A percentile compares a stretch with the other conserved stretches of the same genome.
Evolutionary conservation across 345 rosid species (phyloP).

Genomic region (Bruguiera sexangula): DNA sequence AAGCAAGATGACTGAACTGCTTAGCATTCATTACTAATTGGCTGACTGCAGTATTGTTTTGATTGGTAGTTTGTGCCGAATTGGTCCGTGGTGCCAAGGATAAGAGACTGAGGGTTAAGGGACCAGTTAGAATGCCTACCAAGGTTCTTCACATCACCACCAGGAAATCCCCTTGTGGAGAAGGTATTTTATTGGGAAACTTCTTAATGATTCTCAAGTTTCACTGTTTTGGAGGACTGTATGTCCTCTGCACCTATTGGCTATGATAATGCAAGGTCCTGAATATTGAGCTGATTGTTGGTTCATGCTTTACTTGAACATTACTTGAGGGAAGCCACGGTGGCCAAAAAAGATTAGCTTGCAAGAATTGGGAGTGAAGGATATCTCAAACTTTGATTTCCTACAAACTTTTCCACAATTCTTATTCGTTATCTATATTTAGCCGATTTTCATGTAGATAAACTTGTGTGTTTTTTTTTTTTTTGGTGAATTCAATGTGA

Average conservation of each 20-base stretch:
- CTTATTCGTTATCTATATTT: no score
- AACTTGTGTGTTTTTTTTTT: no score
- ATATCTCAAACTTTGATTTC: no score
- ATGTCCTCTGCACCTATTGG: neutral
- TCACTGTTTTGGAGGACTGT: neutral
- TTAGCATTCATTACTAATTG: neutral
- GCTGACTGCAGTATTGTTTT: neutral
- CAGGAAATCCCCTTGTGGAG: constrained; percentile 28
- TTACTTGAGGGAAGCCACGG: no score
- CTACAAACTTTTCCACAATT: no score
- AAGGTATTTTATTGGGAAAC: constrained; percentile 13
- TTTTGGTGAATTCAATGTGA: no score
- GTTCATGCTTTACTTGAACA: neutral
- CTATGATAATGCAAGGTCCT: neutral
- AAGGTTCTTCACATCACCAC: constrained; percentile 29
- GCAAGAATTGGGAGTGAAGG: no score
- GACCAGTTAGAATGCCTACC: constrained; percentile 28
- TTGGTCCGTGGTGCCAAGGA: constrained; percentile 31
- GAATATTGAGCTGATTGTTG: neutral
- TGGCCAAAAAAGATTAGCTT: no score
- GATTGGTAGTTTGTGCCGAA: constrained; percentile 18
- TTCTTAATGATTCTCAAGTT: neutral
- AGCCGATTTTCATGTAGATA: no score
- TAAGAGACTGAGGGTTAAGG: constrained; percentile 27
- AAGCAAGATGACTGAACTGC: neutral